phyloP scores from a whole-genome alignment of 176 grass and related monocot genomes.

The Triticum monococcum region DNA sequence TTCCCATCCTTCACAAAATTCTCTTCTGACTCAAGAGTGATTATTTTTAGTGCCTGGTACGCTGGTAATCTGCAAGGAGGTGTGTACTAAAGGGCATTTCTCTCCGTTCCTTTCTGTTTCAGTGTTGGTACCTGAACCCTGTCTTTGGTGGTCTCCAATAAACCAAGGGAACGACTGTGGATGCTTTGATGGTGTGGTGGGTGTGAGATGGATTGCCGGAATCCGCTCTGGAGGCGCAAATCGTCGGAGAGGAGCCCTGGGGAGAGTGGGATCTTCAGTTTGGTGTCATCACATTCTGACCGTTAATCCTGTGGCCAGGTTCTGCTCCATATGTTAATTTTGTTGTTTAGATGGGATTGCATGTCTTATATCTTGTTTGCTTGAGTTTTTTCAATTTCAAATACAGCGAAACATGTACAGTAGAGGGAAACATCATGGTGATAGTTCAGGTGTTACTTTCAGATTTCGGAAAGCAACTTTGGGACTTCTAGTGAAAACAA shows the following conservation, averaged over 20 bases:
- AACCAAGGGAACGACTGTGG: background rate
- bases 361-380: background rate
- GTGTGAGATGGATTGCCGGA: constrained; percentile 50
- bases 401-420: background rate
- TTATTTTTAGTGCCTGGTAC: background rate
- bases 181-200: constrained; percentile 25
- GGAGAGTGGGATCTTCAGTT: constrained; percentile 43
- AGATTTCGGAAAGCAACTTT: background rate
- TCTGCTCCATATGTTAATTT: constrained; percentile 15
- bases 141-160: background rate
- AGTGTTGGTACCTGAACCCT: constrained; percentile 11
- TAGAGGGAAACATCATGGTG: background rate
- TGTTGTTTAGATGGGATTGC: background rate
- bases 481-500: background rate
- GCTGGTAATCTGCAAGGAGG: background rate
- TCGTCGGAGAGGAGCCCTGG: constrained; percentile 51
- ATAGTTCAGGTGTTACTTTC: constrained; percentile 31
- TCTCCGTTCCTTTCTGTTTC: constrained; percentile 8
- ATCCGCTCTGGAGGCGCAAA: constrained; percentile 49
- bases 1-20: background rate
- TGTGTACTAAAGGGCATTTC: background rate
- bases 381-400: background rate
- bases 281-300: constrained; percentile 22
- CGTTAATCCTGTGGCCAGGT: constrained; percentile 51
- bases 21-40: background rate